These are phyloP conservation scores for Quercus wislizeni DNA, from an alignment of 306 rosid species.

Conservation along the genomic window DNA sequence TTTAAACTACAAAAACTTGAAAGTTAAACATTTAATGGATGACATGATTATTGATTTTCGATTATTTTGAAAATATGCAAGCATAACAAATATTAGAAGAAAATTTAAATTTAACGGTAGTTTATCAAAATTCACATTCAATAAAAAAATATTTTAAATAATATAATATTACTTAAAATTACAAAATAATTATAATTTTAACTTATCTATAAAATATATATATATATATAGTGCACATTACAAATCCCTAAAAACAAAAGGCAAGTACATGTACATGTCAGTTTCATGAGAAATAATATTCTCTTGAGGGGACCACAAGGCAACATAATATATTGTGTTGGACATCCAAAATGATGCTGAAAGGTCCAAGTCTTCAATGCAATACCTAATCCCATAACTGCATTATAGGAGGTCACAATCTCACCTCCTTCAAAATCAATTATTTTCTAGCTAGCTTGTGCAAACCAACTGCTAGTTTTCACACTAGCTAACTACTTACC, in stretches of 20 bases:
- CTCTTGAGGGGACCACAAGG: slow-evolving; percentile 57
- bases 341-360: slow-evolving; percentile 38
- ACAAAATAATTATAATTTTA: too few species aligned
- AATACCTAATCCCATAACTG: slow-evolving; percentile 61
- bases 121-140: too few species aligned
- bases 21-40: too few species aligned
- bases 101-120: too few species aligned
- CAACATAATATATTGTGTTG: slow-evolving; percentile 36
- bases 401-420: slow-evolving; percentile 42
- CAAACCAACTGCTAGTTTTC: slow-evolving; percentile 28
- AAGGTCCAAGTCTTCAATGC: slow-evolving; percentile 50
- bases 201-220: neutral
- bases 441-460: slow-evolving; percentile 14
- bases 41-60: too few species aligned
- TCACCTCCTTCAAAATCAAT: slow-evolving; percentile 34
- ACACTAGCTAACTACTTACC: neutral
- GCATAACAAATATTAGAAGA: too few species aligned
- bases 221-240: neutral
- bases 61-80: too few species aligned
- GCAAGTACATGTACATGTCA: slow-evolving; percentile 13
- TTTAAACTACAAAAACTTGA: too few species aligned
- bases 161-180: too few species aligned
- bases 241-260: neutral
- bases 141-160: too few species aligned
- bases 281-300: slow-evolving; percentile 36